Evolutionary conservation across 805 yeast species (phyloP).

Genomic region (Kodamaea fukazawae): DNA sequence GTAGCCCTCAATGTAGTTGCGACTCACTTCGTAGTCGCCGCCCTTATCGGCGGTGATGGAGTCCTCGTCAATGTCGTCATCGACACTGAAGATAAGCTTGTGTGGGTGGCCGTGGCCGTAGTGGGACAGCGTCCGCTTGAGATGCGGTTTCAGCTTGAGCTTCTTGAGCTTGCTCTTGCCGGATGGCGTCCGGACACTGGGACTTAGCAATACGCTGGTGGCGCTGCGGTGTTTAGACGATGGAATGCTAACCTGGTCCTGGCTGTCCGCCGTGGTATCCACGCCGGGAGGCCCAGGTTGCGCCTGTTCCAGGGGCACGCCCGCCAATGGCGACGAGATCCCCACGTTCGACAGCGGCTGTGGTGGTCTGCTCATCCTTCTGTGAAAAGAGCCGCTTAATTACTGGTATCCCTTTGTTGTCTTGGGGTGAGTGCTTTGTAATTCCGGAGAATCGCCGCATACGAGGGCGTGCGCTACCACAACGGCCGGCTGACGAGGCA

Average conservation of each 20-base stretch:
- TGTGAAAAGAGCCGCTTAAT: too few species aligned
- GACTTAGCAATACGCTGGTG: slow-evolving; percentile 14
- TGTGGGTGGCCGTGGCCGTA: slow-evolving; percentile 10
- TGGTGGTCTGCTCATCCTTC: too few species aligned
- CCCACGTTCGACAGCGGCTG: too few species aligned
- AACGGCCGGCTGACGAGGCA: too few species aligned
- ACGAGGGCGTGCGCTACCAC: not conserved
- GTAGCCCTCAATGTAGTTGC: slow-evolving; percentile 64
- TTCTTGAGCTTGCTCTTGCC: slow-evolving; percentile 13
- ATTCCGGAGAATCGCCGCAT: too few species aligned
- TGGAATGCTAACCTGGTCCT: not conserved
- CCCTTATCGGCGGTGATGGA: slow-evolving; percentile 49
- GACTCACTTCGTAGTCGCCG: slow-evolving; percentile 37
- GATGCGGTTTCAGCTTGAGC: slow-evolving; percentile 30
- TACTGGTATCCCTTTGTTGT: too few species aligned
- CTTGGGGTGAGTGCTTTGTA: too few species aligned
- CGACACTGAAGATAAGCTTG: slow-evolving; percentile 65
- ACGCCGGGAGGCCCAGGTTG: too few species aligned
- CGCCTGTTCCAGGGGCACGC: too few species aligned
- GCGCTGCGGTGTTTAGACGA: slow-evolving; percentile 7
- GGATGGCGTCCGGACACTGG: slow-evolving; percentile 11
- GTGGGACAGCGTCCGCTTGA: slow-evolving; percentile 24
- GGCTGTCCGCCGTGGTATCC: too few species aligned
- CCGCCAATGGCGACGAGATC: too few species aligned
- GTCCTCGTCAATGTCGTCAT: slow-evolving; percentile 70